phyloP scores from a whole-genome alignment of 192 early-diverging fungal genomes.

The Coemansia sp. region DNA sequence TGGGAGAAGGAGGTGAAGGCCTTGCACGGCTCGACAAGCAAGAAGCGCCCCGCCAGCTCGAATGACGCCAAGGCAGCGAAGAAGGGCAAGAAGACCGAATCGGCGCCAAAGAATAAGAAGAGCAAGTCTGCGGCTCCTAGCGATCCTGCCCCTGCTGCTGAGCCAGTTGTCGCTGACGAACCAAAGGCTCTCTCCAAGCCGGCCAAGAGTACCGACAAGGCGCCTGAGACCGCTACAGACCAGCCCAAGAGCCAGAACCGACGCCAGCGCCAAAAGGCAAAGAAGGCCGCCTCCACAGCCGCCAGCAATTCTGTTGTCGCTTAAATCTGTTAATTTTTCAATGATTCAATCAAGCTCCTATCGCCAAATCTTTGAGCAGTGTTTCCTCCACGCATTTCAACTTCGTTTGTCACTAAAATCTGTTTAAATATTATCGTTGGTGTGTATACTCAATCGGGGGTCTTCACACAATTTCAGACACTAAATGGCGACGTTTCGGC shows the following conservation, averaged over 20 bases:
- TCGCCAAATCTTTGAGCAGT: neutral
- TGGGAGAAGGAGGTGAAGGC: constrained; percentile 33
- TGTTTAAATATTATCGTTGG: neutral
- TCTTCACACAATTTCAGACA: neutral
- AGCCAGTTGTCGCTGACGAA: neutral
- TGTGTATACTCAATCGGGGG: neutral
- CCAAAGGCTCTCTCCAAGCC: neutral
- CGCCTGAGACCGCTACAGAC: neutral
- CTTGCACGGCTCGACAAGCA: constrained; percentile 27
- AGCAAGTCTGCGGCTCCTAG: constrained; percentile 8
- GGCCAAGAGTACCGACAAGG: constrained; percentile 3
- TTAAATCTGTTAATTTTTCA: neutral
- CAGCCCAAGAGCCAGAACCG: constrained; percentile 25
- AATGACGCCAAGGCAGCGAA: constrained; percentile 9
- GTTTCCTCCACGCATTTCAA: neutral
- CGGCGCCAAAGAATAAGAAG: constrained; percentile 21
- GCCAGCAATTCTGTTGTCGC: neutral
- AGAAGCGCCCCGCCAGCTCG: constrained; percentile 30
- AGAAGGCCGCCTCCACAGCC: constrained; percentile 9
- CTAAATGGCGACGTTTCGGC: constrained; percentile 38
- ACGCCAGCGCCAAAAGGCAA: constrained; percentile 49
- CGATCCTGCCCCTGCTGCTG: neutral
- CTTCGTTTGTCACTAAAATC: neutral
- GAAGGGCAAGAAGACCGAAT: constrained; percentile 34
- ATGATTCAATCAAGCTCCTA: neutral